Base-by-base conservation (phyloP, 1,284 basidiomycete species). In the Mrakiaceae sp. region DNA sequence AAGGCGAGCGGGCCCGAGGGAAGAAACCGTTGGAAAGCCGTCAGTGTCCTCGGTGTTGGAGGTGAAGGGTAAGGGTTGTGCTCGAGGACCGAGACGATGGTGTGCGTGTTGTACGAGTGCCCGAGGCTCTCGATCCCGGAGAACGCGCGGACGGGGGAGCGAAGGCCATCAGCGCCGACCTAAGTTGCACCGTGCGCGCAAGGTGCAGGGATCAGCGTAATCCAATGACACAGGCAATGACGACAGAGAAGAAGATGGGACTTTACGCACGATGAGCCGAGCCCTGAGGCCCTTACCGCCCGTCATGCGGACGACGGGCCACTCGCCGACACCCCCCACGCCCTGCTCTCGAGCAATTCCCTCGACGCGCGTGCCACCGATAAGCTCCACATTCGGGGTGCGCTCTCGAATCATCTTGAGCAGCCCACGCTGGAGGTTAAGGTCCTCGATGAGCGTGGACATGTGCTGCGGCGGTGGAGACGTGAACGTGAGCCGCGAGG, bases 1-100 rank as follows among this genome's bases (percentile, higher is more conserved):
- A 95, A 98, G 0, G 94, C 95, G 57, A 98, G 87, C 0, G 96
- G 95, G 0, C 96, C 95, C 3, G 91, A 93, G 0, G 94, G 89
- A 46, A 98, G 82, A 79, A 98, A 98, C 42, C 95, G 82, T 76
- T 98, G 96, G 76, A 89, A 98, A 0, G 92, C 94, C 0, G 86
- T 89, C 12, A 64, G 54, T 10, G 64, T 60, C 9, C 54, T 48
- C 8, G 16, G 84, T 85, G 72, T 90, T 90, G 84, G 82, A 67
- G 70, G 74, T 52, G 69, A 80, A 4, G 86, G 81, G 11, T 73
- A 69, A 40, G 75, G 69, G 9, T 80, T 74, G 74, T 94, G 88
- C 57, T 80, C 74, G 69, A 99, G 81, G 0, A 93, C 97, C 0
- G 88, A 92, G 14, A 98, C 96, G 50, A 98, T 82, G 6, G 89